A percentile compares a stretch with the other conserved stretches of the same genome.
Evolutionary conservation across 1,139 yeast genomes (phyloP).

Genomic region (Yamadazyma mexicana): DNA sequence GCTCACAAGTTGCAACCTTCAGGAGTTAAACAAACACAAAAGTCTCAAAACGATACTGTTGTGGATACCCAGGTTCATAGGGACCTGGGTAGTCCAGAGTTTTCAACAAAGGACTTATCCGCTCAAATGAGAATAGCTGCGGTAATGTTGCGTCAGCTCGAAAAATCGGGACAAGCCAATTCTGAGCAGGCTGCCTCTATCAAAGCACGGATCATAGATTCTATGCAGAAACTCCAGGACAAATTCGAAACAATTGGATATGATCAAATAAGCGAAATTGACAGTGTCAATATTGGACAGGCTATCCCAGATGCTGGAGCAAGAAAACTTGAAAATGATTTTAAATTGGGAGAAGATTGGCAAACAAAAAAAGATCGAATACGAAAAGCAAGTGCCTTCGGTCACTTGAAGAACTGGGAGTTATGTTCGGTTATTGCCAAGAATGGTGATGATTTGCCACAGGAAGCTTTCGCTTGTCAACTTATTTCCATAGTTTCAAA

Average conservation of each 20-base stretch:
- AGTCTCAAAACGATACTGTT: no score
- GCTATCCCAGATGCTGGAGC: constrained; percentile 68
- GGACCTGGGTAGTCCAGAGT: no score
- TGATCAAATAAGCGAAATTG: constrained; percentile 50
- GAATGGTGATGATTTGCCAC: constrained; percentile 93
- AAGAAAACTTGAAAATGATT: constrained; percentile 85
- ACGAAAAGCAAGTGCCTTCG: constrained; percentile 71
- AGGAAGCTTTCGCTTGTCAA: constrained; percentile 97
- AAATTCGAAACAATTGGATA: constrained; percentile 48
- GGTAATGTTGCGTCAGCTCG: constrained; percentile 87
- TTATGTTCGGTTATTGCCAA: constrained; percentile 92
- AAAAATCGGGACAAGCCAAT: constrained; percentile 66
- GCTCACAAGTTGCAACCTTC: not conserved
- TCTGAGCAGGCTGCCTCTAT: constrained; percentile 74
- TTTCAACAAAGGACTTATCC: constrained; percentile 54
- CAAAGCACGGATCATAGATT: constrained; percentile 73
- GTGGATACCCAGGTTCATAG: no score
- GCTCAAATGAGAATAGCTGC: constrained; percentile 96
- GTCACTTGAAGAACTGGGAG: constrained; percentile 91
- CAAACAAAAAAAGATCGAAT: constrained; percentile 75
- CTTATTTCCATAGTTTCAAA: constrained; percentile 80
- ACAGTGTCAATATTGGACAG: constrained; percentile 10
- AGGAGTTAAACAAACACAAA: no score
- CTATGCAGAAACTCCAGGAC: constrained; percentile 88
- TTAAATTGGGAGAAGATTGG: constrained; percentile 96